Base-by-base conservation (phyloP, 495 filamentous ascomycete species). In the Penicillium lividum region DNA sequence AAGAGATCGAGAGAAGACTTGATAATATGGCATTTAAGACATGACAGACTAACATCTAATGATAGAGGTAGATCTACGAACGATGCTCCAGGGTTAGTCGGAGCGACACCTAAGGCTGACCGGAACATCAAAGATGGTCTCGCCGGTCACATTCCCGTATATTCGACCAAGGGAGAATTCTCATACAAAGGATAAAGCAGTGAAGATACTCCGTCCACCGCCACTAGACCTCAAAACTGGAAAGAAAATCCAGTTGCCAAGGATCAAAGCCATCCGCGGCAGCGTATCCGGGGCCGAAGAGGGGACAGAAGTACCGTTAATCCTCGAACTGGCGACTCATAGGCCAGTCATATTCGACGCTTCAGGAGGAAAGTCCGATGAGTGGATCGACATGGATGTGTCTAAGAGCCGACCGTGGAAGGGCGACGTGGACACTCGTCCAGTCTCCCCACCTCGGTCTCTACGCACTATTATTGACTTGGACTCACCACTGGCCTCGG, bases 401-500 rank as follows among this genome's bases (percentile, higher is more conserved):
- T 45, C 49, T 15, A 53, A 34, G 27, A 3, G 16, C 16, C 48
- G 28, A 22, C 36, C 38, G 3, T 27, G 15, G 27, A n/a, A 28
- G 42, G 25, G 10, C 30, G 25, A 31, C 15, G 30, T 16, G 34
- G 57, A 57, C 1, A 25, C 18, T 52, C 31, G 49, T 16, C 22
- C 52, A 6, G 47, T 54, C 36, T 68, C 65, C 33, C 53, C 58
- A 18, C 59, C 58, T 16, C 51, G 38, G 11, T 51, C 57, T 3
- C 40, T 59, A 16, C 52, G 47, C 15, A 64, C 55, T 1, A 63
- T 64, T 40, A 58, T 62, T 46, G 31, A 65, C 13, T 43, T 71
- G 27, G 58, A 62, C 45, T 56, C 53, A 43, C 51, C 56, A 43
- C 46, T 56, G 9, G 59, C 56, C 9, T 67, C 62, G n/a, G 60